A percentile compares a stretch with the other conserved stretches of the same genome.
Conservation (phyloP, 2,329 filamentous ascomycete species). For the Epichloe typhina region DNA sequence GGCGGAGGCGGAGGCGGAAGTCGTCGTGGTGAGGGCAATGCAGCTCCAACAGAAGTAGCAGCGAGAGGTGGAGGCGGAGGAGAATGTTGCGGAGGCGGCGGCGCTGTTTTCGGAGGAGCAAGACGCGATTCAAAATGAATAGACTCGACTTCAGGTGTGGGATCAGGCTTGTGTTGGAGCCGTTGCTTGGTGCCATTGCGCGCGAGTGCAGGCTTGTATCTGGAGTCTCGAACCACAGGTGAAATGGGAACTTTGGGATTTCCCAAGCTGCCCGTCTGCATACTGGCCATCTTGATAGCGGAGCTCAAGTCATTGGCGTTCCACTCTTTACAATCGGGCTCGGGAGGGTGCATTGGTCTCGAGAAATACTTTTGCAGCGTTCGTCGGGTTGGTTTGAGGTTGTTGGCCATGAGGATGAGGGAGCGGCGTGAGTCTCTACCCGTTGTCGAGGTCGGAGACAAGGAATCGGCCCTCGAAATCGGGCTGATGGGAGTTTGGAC, state of each 20-base stretch:
- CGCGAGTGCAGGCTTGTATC: no score
- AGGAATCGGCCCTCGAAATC: not conserved
- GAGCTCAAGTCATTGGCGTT: constrained; percentile 9
- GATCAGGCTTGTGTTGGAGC: not conserved
- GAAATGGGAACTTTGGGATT: constrained; percentile 4
- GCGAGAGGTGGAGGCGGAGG: not conserved
- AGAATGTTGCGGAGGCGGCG: not conserved
- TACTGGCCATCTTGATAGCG: constrained; percentile 3
- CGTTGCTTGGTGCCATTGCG: no score
- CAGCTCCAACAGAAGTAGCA: not conserved
- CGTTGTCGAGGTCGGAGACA: not conserved
- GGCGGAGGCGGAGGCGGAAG: not conserved
- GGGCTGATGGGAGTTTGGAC: not conserved
- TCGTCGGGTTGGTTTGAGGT: constrained; percentile 14
- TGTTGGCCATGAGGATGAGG: constrained; percentile 9
- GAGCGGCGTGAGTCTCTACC: constrained; percentile 1
- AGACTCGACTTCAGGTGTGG: not conserved
- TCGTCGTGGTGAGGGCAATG: not conserved
- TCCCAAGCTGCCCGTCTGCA: constrained; percentile 6
- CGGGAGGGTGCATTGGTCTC: constrained; percentile 14
- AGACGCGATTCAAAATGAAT: not conserved
- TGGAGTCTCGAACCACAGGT: no score
- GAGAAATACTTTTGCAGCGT: constrained; percentile 20
- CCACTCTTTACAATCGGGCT: constrained; percentile 16
- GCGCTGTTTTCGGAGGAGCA: not conserved